These are phyloP conservation scores for Erysiphe pulchra DNA, from an alignment of 2,329 filamentous ascomycete species.

Conservation along the genomic window DNA sequence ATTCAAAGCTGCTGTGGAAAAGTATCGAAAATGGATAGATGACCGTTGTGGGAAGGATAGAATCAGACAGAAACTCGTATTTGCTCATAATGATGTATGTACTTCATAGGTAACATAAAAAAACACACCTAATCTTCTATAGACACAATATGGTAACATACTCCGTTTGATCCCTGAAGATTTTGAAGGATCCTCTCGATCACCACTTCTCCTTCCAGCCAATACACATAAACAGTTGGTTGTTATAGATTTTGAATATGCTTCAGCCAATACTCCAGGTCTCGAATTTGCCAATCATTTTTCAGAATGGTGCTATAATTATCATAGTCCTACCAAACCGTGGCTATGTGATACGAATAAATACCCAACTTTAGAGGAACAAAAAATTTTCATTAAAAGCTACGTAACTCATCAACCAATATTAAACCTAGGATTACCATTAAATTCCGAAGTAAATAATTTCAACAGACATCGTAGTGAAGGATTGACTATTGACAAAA, in stretches of 20 bases:
- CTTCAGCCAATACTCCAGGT: conserved; percentile 64
- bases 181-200: conserved; percentile 17
- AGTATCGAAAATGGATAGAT: conserved; percentile 52
- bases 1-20: conserved; percentile 50
- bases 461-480: conserved; percentile 5
- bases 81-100: conserved; percentile 90
- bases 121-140: conserved; percentile 1
- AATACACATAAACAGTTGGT: conserved; percentile 92
- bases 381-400: conserved; percentile 58
- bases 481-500: conserved; percentile 35
- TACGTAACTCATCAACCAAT: conserved; percentile 65
- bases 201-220: conserved; percentile 62
- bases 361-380: conserved; percentile 63
- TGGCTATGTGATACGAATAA: conserved; percentile 39
- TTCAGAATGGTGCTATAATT: conserved; percentile 95
- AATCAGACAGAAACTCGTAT: conserved; percentile 54
- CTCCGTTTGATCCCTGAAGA: conserved; percentile 45
- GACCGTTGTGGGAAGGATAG: conserved; percentile 38
- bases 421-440: conserved; percentile 24
- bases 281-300: conserved; percentile 96
- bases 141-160: conserved; percentile 98
- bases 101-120: not conserved
- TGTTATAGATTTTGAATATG: conserved; percentile 97
- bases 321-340: conserved; percentile 44
- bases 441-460: conserved; percentile 13